phyloP scores from a whole-genome alignment of 2,329 filamentous ascomycete genomes.

The Aspergillus pseudoglaucus region DNA sequence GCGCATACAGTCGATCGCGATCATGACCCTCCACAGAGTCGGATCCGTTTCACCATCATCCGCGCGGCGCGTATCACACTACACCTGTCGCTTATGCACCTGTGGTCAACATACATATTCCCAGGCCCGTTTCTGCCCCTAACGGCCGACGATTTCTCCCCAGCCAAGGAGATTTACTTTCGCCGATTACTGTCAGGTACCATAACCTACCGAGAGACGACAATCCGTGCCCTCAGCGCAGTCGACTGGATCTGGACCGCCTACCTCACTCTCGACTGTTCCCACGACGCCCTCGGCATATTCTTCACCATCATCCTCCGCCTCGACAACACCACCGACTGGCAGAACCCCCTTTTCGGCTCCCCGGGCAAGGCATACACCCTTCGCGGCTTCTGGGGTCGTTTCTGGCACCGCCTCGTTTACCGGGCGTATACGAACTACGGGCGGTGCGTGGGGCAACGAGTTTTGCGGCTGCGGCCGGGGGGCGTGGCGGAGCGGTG shows the following conservation, averaged over 20 bases:
- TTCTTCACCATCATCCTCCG: neutral
- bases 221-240: neutral
- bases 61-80: neutral
- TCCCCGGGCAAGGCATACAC: neutral
- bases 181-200: neutral
- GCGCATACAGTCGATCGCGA: neutral
- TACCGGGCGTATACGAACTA: constrained; percentile 3
- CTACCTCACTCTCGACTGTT: neutral
- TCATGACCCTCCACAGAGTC: neutral
- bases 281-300: neutral
- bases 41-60: neutral
- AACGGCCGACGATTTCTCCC: neutral
- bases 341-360: neutral
- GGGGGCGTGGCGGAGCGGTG: neutral
- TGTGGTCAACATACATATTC: neutral
- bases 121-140: neutral
- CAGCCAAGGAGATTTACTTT: neutral
- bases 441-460: constrained; percentile 1
- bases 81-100: neutral
- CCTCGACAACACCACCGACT: neutral
- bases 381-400: constrained; percentile 4
- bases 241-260: neutral
- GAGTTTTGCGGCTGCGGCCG: neutral
- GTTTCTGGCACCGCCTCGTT: constrained; percentile 6
- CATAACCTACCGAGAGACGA: neutral